These are phyloP conservation scores for Mimosa pudica DNA, from an alignment of 306 rosid species.

Conservation along the genomic window DNA sequence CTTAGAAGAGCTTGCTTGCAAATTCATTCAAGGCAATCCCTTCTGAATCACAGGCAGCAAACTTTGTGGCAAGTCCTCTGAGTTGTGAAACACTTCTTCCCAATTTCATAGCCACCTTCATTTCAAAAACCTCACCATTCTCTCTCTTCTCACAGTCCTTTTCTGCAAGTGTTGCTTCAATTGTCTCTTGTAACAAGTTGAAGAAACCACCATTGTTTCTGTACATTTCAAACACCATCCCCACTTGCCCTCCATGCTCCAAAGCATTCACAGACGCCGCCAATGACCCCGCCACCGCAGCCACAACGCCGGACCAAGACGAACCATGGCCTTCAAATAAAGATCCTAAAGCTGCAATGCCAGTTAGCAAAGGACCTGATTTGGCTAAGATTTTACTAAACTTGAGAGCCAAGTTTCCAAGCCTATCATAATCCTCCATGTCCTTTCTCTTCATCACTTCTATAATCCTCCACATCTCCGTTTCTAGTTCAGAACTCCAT, in stretches of 20 bases:
- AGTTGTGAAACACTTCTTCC: conserved; percentile 60
- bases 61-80: conserved; percentile 39
- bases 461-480: conserved; percentile 49
- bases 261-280: conserved; percentile 49
- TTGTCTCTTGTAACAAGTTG: conserved; percentile 27
- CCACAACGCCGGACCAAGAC: conserved; percentile 24
- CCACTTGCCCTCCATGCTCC: conserved; percentile 71
- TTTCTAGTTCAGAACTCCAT: conserved; percentile 55
- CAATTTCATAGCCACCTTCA: conserved; percentile 51
- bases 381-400: conserved; percentile 55
- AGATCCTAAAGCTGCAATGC: conserved; percentile 63
- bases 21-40: conserved; percentile 42
- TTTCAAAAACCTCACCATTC: conserved; percentile 55
- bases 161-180: conserved; percentile 44
- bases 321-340: conserved; percentile 37
- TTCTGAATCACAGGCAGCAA: conserved; percentile 30
- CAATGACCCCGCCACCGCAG: conserved; percentile 54
- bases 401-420: conserved; percentile 59
- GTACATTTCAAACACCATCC: conserved; percentile 77
- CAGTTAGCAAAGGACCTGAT: conserved; percentile 68
- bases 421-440: conserved; percentile 57
- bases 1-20: conserved; percentile 50
- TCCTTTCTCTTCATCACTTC: conserved; percentile 58
- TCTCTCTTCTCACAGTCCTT: conserved; percentile 55
- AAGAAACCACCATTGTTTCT: conserved; percentile 61